Evolutionary conservation across 345 rosid genomes (phyloP), one percentile per base, ranked within the genome.

Genomic region (Litchi chinensis): DNA sequence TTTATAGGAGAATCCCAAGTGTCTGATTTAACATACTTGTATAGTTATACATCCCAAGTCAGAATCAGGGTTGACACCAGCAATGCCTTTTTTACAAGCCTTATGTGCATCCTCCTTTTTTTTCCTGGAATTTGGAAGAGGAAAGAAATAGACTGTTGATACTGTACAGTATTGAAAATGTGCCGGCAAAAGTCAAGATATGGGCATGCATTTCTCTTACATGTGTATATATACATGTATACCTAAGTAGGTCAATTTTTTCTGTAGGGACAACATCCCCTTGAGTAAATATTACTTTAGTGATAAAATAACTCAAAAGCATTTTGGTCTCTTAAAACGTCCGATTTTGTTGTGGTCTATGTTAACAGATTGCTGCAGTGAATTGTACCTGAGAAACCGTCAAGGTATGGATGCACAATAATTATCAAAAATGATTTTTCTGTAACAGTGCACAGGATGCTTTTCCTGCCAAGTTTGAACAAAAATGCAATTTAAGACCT

Each of bases 1-100:
- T 90, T 83, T 90, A 92, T 81, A 80, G 85, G 75, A 88, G 93
- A 84, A 82, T 87, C 48, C 37, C 63, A 13, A 75, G 57, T 28
- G 60, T 43, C 54, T 70, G 39, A 59, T 26, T 21, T 5, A 9
- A 43, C 41, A 13, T 5, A 54, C 8, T 6, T 54, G 41, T 76
- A 54, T 21, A 54, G 64, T 67, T 32, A 50, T 66, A 7, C 41
- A 37, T 21, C 68, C 4, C 18, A 26, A 16, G 48, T n/a, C 5
- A 26, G 22, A 46, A 65, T 48, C 78, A 48, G 16, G 46, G 32
- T 22, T 6, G 65, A 75, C 26, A 48, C 7, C 26, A 10, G 39
- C 41, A 46, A 13, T 60, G 12, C 69, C 64, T 19, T 62, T 26
- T 39, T 60, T 24, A 41, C 13, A 39, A 41, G 76, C 54, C 15